These are phyloP conservation scores for Xanthoconium stramineum DNA, from an alignment of 768 basidiomycete genomes.

Conservation along the genomic window DNA sequence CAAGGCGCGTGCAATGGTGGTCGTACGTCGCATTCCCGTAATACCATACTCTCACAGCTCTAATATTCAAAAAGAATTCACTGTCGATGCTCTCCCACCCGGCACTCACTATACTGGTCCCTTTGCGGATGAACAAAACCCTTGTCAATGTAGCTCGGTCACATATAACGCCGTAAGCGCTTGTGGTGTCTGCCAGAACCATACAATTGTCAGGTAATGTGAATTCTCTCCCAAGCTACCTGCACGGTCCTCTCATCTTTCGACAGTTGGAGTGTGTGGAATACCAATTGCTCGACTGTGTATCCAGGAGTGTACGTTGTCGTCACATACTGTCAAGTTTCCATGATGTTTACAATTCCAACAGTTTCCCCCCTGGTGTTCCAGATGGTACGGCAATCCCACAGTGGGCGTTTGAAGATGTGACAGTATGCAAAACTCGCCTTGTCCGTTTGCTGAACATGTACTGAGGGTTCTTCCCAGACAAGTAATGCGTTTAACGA, in stretches of 20 bases:
- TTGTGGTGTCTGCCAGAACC: conserved; percentile 55
- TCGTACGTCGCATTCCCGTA: conserved; percentile 31
- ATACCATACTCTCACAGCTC: conserved; percentile 3
- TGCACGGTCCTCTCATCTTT: conserved; percentile 1
- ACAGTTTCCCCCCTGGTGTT: conserved; percentile 46
- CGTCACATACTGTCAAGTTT: not conserved
- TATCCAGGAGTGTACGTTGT: conserved; percentile 27
- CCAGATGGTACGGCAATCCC: conserved; percentile 51
- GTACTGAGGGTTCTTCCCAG: conserved; percentile 21
- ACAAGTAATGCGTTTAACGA: conserved; percentile 38
- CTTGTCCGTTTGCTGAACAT: not conserved
- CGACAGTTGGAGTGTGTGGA: conserved; percentile 53
- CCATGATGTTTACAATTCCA: not conserved
- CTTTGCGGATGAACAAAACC: conserved; percentile 23
- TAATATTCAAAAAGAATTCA: conserved; percentile 31
- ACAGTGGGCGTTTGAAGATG: conserved; percentile 61
- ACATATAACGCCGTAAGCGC: conserved; percentile 55
- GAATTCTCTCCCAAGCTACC: not conserved
- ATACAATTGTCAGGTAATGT: conserved; percentile 35
- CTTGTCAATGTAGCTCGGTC: conserved; percentile 55
- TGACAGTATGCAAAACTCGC: conserved; percentile 36
- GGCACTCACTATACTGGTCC: conserved; percentile 33
- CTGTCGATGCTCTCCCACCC: conserved; percentile 37
- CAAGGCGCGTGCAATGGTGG: conserved; percentile 41
- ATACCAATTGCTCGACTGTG: conserved; percentile 42